Percentiles rank a stretch among this genome's conserved stretches.
Conservation (phyloP, 2,329 filamentous ascomycete genomes). For the Colletotrichum scovillei region DNA sequence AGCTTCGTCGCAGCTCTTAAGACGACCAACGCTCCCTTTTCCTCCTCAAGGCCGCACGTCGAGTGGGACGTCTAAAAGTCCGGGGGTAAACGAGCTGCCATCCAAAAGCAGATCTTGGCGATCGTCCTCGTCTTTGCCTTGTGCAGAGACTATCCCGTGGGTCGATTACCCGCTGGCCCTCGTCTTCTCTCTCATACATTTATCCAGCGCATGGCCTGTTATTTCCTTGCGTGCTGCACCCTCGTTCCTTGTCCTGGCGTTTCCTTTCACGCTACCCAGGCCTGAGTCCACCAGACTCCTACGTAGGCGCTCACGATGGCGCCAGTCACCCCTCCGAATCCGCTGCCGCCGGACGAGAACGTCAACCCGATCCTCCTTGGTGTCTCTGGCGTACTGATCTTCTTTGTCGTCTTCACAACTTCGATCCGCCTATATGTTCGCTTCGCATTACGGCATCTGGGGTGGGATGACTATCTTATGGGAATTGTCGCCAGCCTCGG, state of each 20-base stretch:
- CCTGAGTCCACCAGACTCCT: neutral
- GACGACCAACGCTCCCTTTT: neutral
- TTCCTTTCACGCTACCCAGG: neutral
- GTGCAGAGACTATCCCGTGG: constrained; percentile 9
- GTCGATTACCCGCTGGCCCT: neutral
- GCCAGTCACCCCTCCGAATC: constrained; percentile 40
- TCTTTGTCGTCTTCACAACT: constrained; percentile 46
- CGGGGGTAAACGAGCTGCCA: constrained; percentile 5
- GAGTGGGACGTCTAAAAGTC: neutral
- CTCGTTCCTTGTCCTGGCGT: constrained; percentile 8
- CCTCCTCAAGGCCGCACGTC: neutral
- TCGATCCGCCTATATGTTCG: constrained; percentile 46
- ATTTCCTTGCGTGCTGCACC: neutral
- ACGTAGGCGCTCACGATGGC: constrained; percentile 12
- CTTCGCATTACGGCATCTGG: constrained; percentile 41
- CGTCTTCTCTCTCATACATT: constrained; percentile 8
- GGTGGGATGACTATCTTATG: constrained; percentile 53
- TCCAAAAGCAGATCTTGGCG: constrained; percentile 28
- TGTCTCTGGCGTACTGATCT: constrained; percentile 46
- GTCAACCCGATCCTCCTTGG: constrained; percentile 45
- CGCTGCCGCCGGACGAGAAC: constrained; percentile 52
- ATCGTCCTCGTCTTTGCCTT: constrained; percentile 21
- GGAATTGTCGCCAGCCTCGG: constrained; percentile 43
- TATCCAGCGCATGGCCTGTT: constrained; percentile 21
- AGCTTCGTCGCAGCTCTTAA: constrained; percentile 21